Conservation (phyloP, 2,329 filamentous ascomycete genomes). For the Cladosporium austrohemisphaericum region DNA sequence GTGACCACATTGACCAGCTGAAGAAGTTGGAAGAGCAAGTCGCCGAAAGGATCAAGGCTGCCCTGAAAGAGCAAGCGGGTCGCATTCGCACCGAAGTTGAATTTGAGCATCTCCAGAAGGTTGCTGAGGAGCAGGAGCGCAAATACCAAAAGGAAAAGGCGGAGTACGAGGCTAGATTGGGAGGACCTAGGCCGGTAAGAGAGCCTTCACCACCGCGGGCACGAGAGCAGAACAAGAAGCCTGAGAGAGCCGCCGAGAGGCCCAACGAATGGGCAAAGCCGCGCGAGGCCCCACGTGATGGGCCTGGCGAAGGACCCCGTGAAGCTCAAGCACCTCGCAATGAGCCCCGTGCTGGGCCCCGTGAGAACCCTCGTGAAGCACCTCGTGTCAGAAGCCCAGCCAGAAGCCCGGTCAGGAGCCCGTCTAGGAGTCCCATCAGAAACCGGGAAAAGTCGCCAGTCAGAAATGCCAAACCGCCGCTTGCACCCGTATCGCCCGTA, state of each 20-base stretch:
- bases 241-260: background rate
- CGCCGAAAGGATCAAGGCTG: background rate
- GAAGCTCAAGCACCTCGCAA: background rate
- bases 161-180: background rate
- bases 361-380: background rate
- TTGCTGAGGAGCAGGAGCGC: conserved; percentile 3
- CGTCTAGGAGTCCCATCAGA: no score
- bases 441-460: no score
- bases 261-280: background rate
- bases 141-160: conserved; percentile 1
- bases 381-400: background rate
- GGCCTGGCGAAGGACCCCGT: background rate
- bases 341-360: background rate
- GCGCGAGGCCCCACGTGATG: background rate
- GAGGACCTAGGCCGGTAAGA: background rate
- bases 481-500: background rate
- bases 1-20: conserved; percentile 10
- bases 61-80: background rate
- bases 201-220: background rate
- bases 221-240: background rate
- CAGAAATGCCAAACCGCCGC: background rate
- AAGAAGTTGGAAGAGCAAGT: conserved; percentile 5
- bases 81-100: conserved; percentile 6
- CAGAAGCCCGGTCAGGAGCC: no score
- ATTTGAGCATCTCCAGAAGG: conserved; percentile 7